Percentiles rank a stretch among this genome's conserved stretches.
Conservation (phyloP, 148 eudicot species). For the Euryodendron excelsum region DNA sequence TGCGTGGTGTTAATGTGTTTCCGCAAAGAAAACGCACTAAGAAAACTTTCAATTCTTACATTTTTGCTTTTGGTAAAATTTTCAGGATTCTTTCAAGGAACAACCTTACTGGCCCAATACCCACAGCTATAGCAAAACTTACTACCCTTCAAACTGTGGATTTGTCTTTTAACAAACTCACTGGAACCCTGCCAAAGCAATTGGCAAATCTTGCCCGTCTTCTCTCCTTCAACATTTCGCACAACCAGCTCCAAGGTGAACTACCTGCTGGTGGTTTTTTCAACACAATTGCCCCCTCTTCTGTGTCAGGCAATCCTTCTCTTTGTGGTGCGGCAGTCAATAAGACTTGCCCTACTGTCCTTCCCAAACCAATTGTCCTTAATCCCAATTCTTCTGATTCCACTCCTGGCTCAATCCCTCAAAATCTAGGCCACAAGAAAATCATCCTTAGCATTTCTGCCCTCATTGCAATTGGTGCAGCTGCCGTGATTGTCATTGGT, state of each 20-base stretch:
- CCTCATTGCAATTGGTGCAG: conserved; percentile 87
- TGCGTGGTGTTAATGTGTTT: too few relatives aligned
- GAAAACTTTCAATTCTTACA: conserved; percentile 3
- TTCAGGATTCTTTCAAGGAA: conserved; percentile 71
- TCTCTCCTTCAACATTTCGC: conserved; percentile 67
- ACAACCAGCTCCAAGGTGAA: conserved; percentile 83
- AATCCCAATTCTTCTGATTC: conserved; percentile 77
- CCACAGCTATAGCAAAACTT: conserved; percentile 61
- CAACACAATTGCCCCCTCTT: conserved; percentile 71
- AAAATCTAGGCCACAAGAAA: conserved; percentile 44
- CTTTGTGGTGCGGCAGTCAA: conserved; percentile 73
- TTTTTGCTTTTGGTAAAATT: conserved; percentile 8
- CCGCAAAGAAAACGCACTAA: too few relatives aligned
- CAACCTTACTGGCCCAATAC: conserved; percentile 57
- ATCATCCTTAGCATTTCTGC: conserved; percentile 84
- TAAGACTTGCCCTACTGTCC: conserved; percentile 61
- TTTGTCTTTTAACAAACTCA: conserved; percentile 65
- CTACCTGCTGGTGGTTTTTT: conserved; percentile 78
- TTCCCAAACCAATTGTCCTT: conserved; percentile 90
- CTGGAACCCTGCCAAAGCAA: conserved; percentile 73
- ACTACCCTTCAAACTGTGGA: conserved; percentile 51
- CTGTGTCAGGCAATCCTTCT: conserved; percentile 67
- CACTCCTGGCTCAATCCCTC: conserved; percentile 46
- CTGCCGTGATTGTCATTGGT: conserved; percentile 78
- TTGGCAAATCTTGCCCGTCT: conserved; percentile 66